Evolutionary conservation across 1,284 basidiomycete genomes (phyloP).

Genomic region (Cryptococcus hybrid): DNA sequence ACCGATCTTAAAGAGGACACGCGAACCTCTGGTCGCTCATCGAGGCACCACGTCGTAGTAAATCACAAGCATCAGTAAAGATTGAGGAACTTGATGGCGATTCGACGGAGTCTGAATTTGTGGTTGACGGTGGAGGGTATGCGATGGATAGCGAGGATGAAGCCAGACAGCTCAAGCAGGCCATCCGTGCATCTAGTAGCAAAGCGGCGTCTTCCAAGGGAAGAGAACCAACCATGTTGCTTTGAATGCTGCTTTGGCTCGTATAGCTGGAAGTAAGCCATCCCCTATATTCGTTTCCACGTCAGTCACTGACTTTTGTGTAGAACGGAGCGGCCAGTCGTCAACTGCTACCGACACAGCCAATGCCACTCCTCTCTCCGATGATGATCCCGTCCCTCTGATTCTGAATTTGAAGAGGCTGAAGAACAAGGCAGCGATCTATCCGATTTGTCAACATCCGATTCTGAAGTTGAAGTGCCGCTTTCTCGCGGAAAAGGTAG

Average conservation of each 20-base stretch:
- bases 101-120: conserved; percentile 4
- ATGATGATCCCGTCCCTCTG: conserved; percentile 11
- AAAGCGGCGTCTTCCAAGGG: neutral
- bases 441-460: conserved; percentile 8
- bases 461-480: neutral
- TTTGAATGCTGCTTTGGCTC: conserved; percentile 11
- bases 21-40: neutral
- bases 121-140: conserved; percentile 13
- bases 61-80: too few species aligned
- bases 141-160: conserved; percentile 35
- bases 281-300: neutral
- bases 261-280: conserved; percentile 22
- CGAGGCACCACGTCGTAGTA: conserved; percentile 1
- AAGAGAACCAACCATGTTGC: conserved; percentile 13
- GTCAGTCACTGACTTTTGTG: neutral
- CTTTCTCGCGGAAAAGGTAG: neutral
- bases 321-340: conserved; percentile 5
- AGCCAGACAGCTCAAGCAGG: conserved; percentile 17
- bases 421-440: neutral
- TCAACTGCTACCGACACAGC: conserved; percentile 3
- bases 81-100: neutral
- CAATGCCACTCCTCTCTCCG: conserved; percentile 13
- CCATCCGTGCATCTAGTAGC: conserved; percentile 17
- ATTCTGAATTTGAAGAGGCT: neutral
- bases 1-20: conserved; percentile 13